phyloP scores from a whole-genome alignment of 768 basidiomycete species.

The Pleurotus salmoneostramineus region DNA sequence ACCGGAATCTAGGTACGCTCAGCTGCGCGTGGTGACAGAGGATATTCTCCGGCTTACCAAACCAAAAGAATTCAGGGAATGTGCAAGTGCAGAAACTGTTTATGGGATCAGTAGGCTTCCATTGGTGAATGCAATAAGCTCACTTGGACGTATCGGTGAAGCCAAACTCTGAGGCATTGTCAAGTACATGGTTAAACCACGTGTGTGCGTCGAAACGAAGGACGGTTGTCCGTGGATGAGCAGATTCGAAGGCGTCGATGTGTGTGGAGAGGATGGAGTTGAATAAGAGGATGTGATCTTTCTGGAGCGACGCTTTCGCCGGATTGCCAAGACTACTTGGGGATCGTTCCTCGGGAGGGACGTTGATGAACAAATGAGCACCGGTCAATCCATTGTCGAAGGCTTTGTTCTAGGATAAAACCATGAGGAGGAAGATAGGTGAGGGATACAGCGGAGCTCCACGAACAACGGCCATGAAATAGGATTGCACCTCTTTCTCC shows the following conservation, averaged over 20 bases:
- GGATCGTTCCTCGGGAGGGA: conserved; percentile 50
- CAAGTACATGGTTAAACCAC: conserved; percentile 44
- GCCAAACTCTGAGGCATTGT: conserved; percentile 33
- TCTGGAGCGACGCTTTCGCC: conserved; percentile 29
- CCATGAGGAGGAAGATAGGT: not conserved
- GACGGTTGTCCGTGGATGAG: conserved; percentile 33
- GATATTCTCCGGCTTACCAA: conserved; percentile 31
- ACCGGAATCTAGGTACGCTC: conserved; percentile 38
- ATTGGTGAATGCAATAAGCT: conserved; percentile 3
- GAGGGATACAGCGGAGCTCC: not conserved
- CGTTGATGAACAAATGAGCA: conserved; percentile 51
- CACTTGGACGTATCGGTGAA: conserved; percentile 49
- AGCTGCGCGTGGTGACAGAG: no score
- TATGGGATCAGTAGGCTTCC: not conserved
- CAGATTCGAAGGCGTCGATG: conserved; percentile 26
- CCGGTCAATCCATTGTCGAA: conserved; percentile 32
- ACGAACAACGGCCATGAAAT: conserved; percentile 47
- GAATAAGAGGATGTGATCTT: conserved; percentile 35
- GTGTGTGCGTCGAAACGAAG: conserved; percentile 47
- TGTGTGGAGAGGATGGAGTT: conserved; percentile 36
- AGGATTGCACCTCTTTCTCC: conserved; percentile 43
- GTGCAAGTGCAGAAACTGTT: conserved; percentile 47
- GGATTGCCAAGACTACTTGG: conserved; percentile 32
- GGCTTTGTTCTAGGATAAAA: conserved; percentile 30
- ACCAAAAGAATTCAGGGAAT: conserved; percentile 50